A percentile compares a stretch with the other conserved stretches of the same genome.
These are phyloP conservation scores for Solanum ahanhuiri DNA, from an alignment of 257 asterid genomes.

Conservation along the genomic window DNA sequence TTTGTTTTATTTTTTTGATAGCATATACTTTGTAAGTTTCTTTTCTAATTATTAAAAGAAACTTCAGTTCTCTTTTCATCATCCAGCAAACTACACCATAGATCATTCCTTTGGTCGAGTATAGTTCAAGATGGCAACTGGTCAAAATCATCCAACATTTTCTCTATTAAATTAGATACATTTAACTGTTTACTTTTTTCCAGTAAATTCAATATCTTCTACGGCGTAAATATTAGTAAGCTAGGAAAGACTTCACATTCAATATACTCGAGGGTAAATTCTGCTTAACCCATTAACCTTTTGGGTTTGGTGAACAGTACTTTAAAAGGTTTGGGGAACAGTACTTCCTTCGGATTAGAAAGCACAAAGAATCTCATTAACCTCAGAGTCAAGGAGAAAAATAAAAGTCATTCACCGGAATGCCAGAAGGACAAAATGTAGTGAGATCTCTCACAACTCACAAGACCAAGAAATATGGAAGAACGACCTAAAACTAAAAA, in stretches of 20 bases:
- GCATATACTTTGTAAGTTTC: background rate
- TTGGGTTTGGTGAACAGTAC: background rate
- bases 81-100: background rate
- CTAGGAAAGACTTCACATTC: background rate
- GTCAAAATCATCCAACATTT: background rate
- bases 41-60: background rate
- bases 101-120: background rate
- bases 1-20: too few species aligned
- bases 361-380: background rate
- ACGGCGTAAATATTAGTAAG: background rate
- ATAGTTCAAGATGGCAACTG: background rate
- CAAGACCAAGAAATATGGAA: background rate
- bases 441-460: background rate
- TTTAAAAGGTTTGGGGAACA: background rate
- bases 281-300: background rate
- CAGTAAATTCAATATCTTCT: background rate
- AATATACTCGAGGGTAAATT: background rate
- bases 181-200: background rate
- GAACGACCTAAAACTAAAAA: background rate
- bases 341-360: background rate
- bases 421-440: background rate
- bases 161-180: background rate
- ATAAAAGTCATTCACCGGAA: background rate
- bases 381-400: background rate
- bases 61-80: background rate